phyloP scores from a whole-genome alignment of 73 alveolate species.

The Effrenium voratum region DNA sequence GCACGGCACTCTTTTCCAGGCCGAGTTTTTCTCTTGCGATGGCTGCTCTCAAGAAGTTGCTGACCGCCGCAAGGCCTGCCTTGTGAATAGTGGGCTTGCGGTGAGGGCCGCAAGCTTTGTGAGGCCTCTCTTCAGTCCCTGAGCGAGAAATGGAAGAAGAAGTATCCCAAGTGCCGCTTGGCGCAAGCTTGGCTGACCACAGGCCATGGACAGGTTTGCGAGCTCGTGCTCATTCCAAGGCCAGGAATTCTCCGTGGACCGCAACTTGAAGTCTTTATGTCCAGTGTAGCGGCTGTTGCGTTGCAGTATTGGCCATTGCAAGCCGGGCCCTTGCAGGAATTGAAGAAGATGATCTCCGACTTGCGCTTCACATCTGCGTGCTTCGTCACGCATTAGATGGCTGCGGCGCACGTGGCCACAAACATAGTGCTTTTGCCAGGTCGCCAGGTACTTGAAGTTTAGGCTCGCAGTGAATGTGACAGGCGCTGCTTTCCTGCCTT shows the following conservation, averaged over 20 bases:
- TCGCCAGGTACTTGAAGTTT: no score
- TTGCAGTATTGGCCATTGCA: no score
- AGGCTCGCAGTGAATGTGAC: no score
- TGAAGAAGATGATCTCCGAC: slow-evolving; percentile 91
- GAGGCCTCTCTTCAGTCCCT: slow-evolving; percentile 55
- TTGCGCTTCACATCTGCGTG: slow-evolving; percentile 79
- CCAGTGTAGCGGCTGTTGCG: no score
- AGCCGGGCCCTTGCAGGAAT: slow-evolving; percentile 16
- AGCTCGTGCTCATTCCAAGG: not conserved
- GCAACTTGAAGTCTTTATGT: no score
- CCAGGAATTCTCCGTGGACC: slow-evolving; percentile 63
- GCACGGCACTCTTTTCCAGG: not conserved
- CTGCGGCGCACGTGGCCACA: no score
- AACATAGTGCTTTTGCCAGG: no score
- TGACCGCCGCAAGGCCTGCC: slow-evolving; percentile 54
- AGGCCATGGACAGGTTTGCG: not conserved
- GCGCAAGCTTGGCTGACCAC: not conserved
- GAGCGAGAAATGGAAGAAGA: slow-evolving; percentile 86
- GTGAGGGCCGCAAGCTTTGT: not conserved
- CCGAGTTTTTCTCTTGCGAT: slow-evolving; percentile 67
- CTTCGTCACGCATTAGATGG: no score
- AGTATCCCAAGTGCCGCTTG: slow-evolving; percentile 83
- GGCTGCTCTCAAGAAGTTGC: slow-evolving; percentile 87
- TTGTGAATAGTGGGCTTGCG: not conserved
- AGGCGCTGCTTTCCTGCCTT: slow-evolving; percentile 85